Evolutionary conservation across 2,329 filamentous ascomycete genomes (phyloP), one percentile per base, ranked within the genome.

Genomic region (Phoma sp.): DNA sequence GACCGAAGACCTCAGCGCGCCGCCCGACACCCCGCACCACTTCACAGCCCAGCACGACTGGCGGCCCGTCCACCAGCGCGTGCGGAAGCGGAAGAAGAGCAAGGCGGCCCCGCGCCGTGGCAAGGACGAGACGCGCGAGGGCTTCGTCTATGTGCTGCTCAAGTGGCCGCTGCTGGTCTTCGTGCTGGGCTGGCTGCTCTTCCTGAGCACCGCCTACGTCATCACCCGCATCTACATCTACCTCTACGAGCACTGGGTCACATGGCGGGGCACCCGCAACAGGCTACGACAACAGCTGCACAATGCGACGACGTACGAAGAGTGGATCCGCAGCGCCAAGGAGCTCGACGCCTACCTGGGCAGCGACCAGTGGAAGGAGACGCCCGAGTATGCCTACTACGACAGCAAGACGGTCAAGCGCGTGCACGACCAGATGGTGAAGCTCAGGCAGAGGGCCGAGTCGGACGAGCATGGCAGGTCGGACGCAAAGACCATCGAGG

Each of bases 1-100:
- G 11, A 81, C 84, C 42, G 77, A 83, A 42, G 87, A 89, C 74
- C 77, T 72, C 36, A 68, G 76, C 42, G 59, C 73, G 67, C 56
- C 80, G 64, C 60, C 77, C 68, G 55, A 77, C 71, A 51, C 57
- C 0, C 65, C 62, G 14, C 59, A 85, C 42, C 92, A 93, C 72
- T 91, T 98, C 66, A 90, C 91, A 3, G 93, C 95, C 33, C 86
- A 96, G 70, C 96, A 96, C 74, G 95, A 99, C 79, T 99, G 95
- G 95, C 88, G 91, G 14, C 95, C 95, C 0, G 86, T 98, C 11
- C 88, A 90, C 64, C 86, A 93, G 71, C 87, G 84, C 52, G 82
- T 93, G 18, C 80, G 81, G 53, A 72, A 74, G 56, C 67, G 67
- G 25, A 70, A 78, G 73, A 72, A 75, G 67, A 36, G 18, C 38